These are phyloP conservation scores for Brassica rapa DNA, from an alignment of 345 rosid species.

Conservation along the genomic window DNA sequence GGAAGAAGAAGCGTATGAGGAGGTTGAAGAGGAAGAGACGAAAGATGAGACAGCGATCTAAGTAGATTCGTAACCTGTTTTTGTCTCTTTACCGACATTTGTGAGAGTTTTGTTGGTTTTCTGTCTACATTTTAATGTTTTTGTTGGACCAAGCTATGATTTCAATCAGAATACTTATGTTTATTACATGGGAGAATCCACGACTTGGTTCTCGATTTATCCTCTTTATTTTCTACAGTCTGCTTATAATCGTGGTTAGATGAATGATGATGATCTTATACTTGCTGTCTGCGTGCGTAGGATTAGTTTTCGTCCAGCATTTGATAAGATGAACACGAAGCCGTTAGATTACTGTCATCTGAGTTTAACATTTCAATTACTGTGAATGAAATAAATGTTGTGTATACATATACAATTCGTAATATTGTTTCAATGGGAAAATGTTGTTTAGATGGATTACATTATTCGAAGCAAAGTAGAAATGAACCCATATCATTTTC, in stretches of 20 bases:
- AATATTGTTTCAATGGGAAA: neutral
- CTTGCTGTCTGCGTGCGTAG: neutral
- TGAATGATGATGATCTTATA: neutral
- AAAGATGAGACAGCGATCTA: constrained; percentile 99
- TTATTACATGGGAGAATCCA: constrained; percentile 7
- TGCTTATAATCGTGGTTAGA: neutral
- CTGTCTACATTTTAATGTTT: constrained; percentile 24
- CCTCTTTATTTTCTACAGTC: neutral
- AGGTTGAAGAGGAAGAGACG: constrained; percentile 99
- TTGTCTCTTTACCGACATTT: constrained; percentile 11
- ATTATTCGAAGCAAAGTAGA: neutral
- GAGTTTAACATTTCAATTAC: neutral
- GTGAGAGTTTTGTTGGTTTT: constrained; percentile 32
- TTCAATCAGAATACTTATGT: constrained; percentile 5
- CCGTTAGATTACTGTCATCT: neutral
- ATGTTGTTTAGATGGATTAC: neutral
- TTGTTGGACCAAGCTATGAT: constrained; percentile 25
- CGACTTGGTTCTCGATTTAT: neutral
- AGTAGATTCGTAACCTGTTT: constrained; percentile 50
- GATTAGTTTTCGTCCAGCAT: neutral
- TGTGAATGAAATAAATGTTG: too few species aligned
- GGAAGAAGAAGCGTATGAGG: constrained; percentile 99
- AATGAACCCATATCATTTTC: neutral
- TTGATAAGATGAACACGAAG: neutral
- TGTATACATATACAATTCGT: neutral